Base-by-base conservation (phyloP, 2,329 filamentous ascomycete genomes). In the Ceratocystis albifundus region DNA sequence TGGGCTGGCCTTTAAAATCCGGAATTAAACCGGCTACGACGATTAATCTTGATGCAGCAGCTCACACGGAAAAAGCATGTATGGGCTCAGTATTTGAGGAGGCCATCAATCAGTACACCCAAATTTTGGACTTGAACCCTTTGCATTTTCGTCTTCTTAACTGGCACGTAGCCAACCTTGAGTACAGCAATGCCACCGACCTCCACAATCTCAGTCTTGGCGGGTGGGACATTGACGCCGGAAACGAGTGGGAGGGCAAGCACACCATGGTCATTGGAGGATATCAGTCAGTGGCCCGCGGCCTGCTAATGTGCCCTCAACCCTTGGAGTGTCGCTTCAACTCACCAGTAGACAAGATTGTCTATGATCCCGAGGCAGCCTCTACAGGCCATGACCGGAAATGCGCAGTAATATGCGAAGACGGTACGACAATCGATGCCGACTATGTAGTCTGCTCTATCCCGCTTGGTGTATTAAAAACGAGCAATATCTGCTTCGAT, bases 161-260 rank as follows among this genome's bases (percentile, higher is more conserved):
- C 73, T 99, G 94, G 94, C 95, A 99, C 75, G 88, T 96, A 74
- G 95, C 95, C 70, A 99, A 99, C 73, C 81, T 99, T 15, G 94
- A 99, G 75, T 99, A 99, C 73, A 95, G 93, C 69, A 99, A 97
- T 74, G 94, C 94, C 1, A 89, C 87, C 1, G 95, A 91, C 70
- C 85, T 96, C 65, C 87, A 88, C 70, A 88, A 88, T 69, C 82
- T 99, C 20, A 97, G 93, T 74, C 83, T 99, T 15, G 85, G 87
- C 6, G 87, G 92, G 0, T 97, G 95, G 90, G 95, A 99, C 75
- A 91, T 99, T 72, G 95, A 99, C 73, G 91, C 92, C 62, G 94
- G 94, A 0, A 96, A 99, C 71, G 94, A 99, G 73, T 99, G 96
- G 78, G 92, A 96, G 74, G 94, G 94, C 5, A 87, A 89, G 69